phyloP scores from a whole-genome alignment of 108 stramenopile genomes.

The Skeletonema potamos region DNA sequence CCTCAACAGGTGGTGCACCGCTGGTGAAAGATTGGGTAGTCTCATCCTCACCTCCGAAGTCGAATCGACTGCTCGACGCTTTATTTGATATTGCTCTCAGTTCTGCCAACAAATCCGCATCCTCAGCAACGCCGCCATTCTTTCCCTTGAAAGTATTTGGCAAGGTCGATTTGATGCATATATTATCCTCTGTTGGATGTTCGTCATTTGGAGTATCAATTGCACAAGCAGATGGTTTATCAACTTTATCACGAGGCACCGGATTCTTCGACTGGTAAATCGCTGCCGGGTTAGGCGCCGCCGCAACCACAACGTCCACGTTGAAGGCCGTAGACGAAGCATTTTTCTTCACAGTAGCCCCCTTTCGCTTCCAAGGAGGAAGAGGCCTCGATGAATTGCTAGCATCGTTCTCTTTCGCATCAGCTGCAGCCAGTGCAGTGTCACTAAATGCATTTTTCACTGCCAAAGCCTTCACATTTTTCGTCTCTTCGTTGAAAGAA shows the following conservation, averaged over 20 bases:
- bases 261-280: background rate
- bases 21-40: background rate
- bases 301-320: conserved; percentile 16
- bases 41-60: conserved; percentile 3
- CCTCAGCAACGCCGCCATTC: conserved; percentile 74
- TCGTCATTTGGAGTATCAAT: conserved; percentile 33
- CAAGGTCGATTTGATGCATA: conserved; percentile 35
- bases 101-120: conserved; percentile 53
- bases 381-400: background rate
- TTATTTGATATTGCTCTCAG: conserved; percentile 58
- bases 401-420: background rate
- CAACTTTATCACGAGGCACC: conserved; percentile 8
- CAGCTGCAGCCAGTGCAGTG: background rate
- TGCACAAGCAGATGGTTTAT: conserved; percentile 49
- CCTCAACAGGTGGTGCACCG: background rate
- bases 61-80: conserved; percentile 28
- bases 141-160: conserved; percentile 64
- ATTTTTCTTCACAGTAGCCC: background rate
- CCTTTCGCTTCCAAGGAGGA: conserved; percentile 23
- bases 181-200: conserved; percentile 13
- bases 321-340: background rate
- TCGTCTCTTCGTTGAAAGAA: background rate
- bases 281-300: background rate
- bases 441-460: background rate
- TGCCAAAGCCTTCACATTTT: background rate